Evolutionary conservation across 192 early-diverging fungal species (phyloP).

Genomic region (Chytriomyces hyalinus): DNA sequence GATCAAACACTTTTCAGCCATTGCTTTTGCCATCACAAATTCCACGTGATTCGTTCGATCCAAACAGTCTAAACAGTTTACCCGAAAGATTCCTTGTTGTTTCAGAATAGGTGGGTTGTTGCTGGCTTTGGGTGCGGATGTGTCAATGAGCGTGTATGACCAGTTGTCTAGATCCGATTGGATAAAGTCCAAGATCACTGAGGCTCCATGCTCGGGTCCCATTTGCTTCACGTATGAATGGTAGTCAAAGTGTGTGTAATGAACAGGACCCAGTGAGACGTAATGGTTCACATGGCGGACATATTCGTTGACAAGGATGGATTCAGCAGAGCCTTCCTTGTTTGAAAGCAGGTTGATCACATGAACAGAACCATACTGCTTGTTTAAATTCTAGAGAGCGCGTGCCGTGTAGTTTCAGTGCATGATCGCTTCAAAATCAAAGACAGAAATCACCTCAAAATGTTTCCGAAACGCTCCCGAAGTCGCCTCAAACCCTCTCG

Average conservation of each 20-base stretch:
- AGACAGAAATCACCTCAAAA: slow-evolving; percentile 45
- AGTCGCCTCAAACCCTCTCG: slow-evolving; percentile 80
- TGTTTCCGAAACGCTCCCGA: slow-evolving; percentile 76
- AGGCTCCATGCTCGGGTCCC: slow-evolving; percentile 24
- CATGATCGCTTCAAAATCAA: not conserved
- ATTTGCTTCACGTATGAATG: slow-evolving; percentile 78
- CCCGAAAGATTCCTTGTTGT: slow-evolving; percentile 86
- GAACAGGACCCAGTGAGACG: slow-evolving; percentile 31
- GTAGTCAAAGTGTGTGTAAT: slow-evolving; percentile 83
- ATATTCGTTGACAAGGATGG: slow-evolving; percentile 71
- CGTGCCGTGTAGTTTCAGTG: no score
- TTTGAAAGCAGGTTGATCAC: slow-evolving; percentile 79
- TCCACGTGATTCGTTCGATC: slow-evolving; percentile 96
- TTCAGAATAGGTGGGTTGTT: slow-evolving; percentile 54
- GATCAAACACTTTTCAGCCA: not conserved
- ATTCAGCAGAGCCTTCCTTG: slow-evolving; percentile 72
- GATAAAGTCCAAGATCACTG: slow-evolving; percentile 10
- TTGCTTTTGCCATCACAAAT: slow-evolving; percentile 39
- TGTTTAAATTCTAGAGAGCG: slow-evolving; percentile 61
- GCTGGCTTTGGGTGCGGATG: slow-evolving; percentile 54
- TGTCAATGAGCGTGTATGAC: slow-evolving; percentile 26
- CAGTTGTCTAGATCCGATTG: slow-evolving; percentile 48
- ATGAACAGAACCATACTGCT: slow-evolving; percentile 75
- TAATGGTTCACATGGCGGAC: slow-evolving; percentile 16
- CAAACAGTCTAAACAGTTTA: slow-evolving; percentile 85